Percentiles rank a stretch among this genome's conserved stretches.
phyloP scores from a whole-genome alignment of 805 yeast genomes.

The Sugiyamaella mastotermitis region DNA sequence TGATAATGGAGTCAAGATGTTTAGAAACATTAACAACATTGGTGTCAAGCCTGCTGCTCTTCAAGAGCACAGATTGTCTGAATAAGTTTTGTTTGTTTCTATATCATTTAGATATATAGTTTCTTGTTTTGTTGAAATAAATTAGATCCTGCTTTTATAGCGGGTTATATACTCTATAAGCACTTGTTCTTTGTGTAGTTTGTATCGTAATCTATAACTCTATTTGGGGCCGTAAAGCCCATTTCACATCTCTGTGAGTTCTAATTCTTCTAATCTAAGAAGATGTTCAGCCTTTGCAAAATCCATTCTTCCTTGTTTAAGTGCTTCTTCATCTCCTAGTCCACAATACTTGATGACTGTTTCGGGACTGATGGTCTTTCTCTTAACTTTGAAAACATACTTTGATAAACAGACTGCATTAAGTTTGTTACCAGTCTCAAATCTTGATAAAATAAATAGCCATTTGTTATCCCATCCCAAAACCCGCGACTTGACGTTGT shows the following conservation, averaged over 20 bases:
- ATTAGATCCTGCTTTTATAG: no score
- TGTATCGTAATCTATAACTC: not conserved
- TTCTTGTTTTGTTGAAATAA: no score
- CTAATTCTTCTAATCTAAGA: conserved; percentile 20
- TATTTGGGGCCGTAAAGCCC: not conserved
- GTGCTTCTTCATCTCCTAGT: conserved; percentile 41
- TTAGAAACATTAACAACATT: conserved; percentile 59
- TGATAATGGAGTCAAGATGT: conserved; percentile 63
- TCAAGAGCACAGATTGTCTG: not conserved
- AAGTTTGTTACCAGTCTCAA: conserved; percentile 38
- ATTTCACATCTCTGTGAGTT: conserved; percentile 3
- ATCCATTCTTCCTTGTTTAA: conserved; percentile 22
- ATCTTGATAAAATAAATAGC: conserved; percentile 66
- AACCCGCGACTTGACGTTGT: conserved; percentile 50
- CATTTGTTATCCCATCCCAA: conserved; percentile 86
- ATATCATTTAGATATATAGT: conserved; percentile 2
- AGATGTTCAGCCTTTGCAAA: conserved; percentile 22
- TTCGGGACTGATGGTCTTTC: conserved; percentile 66
- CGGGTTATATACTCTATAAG: no score
- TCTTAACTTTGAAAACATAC: conserved; percentile 73
- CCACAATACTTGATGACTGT: conserved; percentile 55
- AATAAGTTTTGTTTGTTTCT: conserved; percentile 2
- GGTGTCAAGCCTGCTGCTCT: conserved; percentile 35
- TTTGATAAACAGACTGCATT: conserved; percentile 65
- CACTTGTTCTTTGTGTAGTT: no score